Base-by-base conservation (phyloP, 73 alveolate species). In the Paramecium sexaurelia region DNA sequence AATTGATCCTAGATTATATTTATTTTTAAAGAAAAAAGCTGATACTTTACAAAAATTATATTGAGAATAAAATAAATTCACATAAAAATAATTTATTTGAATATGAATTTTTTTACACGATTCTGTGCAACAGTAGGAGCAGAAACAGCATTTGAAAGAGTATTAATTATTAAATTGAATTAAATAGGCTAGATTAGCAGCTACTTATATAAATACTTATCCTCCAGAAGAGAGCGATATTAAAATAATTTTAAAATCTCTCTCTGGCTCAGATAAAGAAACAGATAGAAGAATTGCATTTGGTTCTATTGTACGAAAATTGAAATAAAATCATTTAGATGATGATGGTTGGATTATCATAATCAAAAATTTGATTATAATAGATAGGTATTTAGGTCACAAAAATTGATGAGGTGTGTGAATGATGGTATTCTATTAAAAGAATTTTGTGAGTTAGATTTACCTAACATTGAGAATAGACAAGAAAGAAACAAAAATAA, bases 91-190 rank as follows among this genome's bases (percentile, higher is more conserved):
- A 51, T 51, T 51, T 15, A 51, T 51, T 51, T 51, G 67, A 66
- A 71, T 35, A 71, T 71, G 86, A 71, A 71, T 71, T 71, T 71
- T 20, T 8, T 71, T 5, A 71, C 86, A 5, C 22, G 86, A 71
- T 78, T 78, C 55, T 78, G 90, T 41, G 90, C 71, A 29, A 78
- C 90, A 56, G 17, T 37, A 7, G 90, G 90, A 41, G 90, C 90
- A 40, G 90, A 78, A 10, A 78, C 90, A 2, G 7, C n/a, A n/a
- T 78, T 78, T 43, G 90, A 78, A 41, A 78, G 55, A 41, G 90
- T 78, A 78, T 22, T 17, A 51, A n/a, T 51, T 19, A 19, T 13
- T 41, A 8, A 40, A n/a, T 17, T 41, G 2, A 19, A 13, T n/a
- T 15, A 41, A 78, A 10, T 78, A 78, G 90, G 90, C 90, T 41